Base-by-base conservation (phyloP, 176 grass and related monocot genomes). In the Areca catechu region DNA sequence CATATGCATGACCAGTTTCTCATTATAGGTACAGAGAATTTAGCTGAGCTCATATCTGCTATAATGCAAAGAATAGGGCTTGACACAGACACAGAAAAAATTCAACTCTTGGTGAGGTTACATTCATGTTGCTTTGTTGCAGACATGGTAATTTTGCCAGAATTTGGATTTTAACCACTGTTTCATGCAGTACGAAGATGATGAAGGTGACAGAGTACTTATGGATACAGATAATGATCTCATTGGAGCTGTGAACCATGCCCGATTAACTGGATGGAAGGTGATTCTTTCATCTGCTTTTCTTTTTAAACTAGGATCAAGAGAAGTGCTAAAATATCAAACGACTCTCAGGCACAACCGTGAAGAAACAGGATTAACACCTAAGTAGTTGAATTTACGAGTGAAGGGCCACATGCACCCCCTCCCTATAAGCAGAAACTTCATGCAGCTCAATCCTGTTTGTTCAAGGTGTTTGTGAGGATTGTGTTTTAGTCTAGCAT, bases 171-270 rank as follows among this genome's bases (percentile, higher is more conserved):
- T 43, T 43, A 53, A 57, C 72, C 5, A 1, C 20, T 80, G 20
- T 71, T 73, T 17, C 43, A 37, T 88, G 57, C 27, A 98, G 93
- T 98, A 98, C 37, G 87, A 98, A 70, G 93, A 98, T 74, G 93
- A 92, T 54, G 93, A 98, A 84, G 84, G 88, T 1, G 93, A 98
- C 59, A 78, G 51, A 37, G 93, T 92, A 43, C 75, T 98, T 54
- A 71, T 98, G 56, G 85, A 78, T 53, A 74, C 88, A 18, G 93
- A 92, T 55, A 57, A 48, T 50, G 93, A 98, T 80, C 75, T 98
- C 76, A 48, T 68, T 22, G 67, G 76, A 70, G 93, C 93, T n/a
- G 73, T 98, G 22, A 75, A 82, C 28, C 74, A 77, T 75, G 93
- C 81, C 50, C 85, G 81, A 68, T 92, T 79, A 56, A 76, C 81